A percentile compares a stretch with the other conserved stretches of the same genome.
phyloP scores from a whole-genome alignment of 495 filamentous ascomycete genomes.

The Penicillium egyptiacum region DNA sequence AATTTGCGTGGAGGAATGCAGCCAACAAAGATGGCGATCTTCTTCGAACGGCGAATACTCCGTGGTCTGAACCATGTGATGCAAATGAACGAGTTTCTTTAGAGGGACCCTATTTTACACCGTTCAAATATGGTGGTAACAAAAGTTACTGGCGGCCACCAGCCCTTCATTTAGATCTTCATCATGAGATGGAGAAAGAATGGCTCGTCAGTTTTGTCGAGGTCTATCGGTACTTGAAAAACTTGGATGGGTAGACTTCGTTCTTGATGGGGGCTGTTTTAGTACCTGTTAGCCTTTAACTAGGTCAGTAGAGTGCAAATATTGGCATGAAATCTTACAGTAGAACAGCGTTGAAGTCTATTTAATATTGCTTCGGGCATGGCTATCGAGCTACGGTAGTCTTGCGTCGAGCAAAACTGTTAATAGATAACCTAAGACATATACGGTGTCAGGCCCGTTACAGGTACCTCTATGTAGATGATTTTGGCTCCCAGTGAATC shows the following conservation, averaged over 20 bases:
- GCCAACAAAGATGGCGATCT: background rate
- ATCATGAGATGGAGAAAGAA: conserved; percentile 13
- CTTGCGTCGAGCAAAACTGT: background rate
- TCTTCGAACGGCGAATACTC: background rate
- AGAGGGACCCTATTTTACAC: conserved; percentile 14
- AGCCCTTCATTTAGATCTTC: conserved; percentile 5
- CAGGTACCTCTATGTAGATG: too few relatives aligned
- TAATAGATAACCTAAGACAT: too few relatives aligned
- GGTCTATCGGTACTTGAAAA: conserved; percentile 10
- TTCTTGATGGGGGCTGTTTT: background rate
- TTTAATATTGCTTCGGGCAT: background rate
- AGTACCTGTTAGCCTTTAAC: background rate
- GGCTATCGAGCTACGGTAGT: background rate
- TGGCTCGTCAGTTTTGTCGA: conserved; percentile 19
- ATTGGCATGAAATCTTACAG: background rate
- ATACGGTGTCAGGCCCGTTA: too few relatives aligned
- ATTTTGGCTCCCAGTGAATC: too few relatives aligned
- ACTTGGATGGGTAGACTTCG: background rate
- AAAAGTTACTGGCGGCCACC: background rate
- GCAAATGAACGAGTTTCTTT: conserved; percentile 1
- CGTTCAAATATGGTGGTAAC: background rate
- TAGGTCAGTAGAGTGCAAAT: background rate
- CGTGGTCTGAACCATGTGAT: background rate
- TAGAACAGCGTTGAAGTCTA: background rate
- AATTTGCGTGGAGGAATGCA: background rate